phyloP scores from a whole-genome alignment of 2,329 filamentous ascomycete species.

The Bimuria novae-zelandiae region DNA sequence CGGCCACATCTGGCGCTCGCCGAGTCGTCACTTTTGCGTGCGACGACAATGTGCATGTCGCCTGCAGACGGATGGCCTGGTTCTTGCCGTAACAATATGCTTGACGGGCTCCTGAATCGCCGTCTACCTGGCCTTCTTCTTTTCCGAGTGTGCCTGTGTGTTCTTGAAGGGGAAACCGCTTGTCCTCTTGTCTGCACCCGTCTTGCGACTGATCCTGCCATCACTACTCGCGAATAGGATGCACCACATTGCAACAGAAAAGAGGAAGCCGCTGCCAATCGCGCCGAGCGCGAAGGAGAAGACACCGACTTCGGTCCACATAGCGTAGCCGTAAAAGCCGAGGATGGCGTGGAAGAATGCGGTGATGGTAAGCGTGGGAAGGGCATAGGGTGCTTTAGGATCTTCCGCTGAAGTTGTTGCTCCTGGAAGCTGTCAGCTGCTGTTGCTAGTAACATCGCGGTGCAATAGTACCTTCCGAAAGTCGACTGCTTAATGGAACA shows the following conservation, averaged over 20 bases:
- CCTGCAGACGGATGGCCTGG: background rate
- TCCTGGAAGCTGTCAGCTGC: constrained; percentile 24
- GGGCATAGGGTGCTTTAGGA: constrained; percentile 55
- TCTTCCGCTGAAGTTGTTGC: constrained; percentile 41
- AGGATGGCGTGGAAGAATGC: constrained; percentile 66
- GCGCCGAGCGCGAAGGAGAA: constrained; percentile 65
- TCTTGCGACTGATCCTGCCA: constrained; percentile 64
- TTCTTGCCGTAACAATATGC: background rate
- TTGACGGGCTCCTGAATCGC: background rate
- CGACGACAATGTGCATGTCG: background rate
- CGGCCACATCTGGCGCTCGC: too few relatives aligned
- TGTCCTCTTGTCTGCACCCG: constrained; percentile 69
- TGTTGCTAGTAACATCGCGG: background rate
- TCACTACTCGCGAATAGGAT: constrained; percentile 61
- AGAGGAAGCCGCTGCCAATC: constrained; percentile 61
- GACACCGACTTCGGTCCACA: constrained; percentile 62
- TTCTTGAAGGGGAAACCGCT: constrained; percentile 70
- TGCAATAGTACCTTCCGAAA: constrained; percentile 36
- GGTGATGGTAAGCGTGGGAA: constrained; percentile 69
- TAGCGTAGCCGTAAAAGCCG: constrained; percentile 65
- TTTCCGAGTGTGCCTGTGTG: constrained; percentile 52
- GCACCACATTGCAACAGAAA: constrained; percentile 68
- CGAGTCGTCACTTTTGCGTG: too few relatives aligned
- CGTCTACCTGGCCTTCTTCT: constrained; percentile 50
- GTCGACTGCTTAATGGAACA: constrained; percentile 65